These are phyloP conservation scores for Stylosanthes scabra DNA, from an alignment of 331 rosid genomes.

Conservation along the genomic window DNA sequence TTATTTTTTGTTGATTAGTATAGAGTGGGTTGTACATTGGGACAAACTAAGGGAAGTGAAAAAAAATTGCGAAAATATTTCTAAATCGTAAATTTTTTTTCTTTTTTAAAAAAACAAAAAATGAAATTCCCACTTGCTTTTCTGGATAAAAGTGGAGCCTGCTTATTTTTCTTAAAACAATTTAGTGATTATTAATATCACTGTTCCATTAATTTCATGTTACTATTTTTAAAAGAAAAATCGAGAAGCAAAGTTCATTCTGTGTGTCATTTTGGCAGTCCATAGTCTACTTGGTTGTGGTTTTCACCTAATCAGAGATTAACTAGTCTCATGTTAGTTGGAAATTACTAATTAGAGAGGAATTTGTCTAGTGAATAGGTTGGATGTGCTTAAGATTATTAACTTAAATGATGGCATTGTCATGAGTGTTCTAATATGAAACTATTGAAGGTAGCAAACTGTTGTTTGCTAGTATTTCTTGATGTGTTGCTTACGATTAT, in stretches of 20 bases:
- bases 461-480: slow-evolving; percentile 33
- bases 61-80: slow-evolving; percentile 10
- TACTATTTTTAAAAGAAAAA: slow-evolving; percentile 23
- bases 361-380: slow-evolving; percentile 19
- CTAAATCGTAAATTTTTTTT: neutral
- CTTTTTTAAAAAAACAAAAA: neutral
- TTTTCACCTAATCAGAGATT: neutral
- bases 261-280: slow-evolving; percentile 25
- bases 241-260: slow-evolving; percentile 10
- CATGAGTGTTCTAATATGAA: slow-evolving; percentile 27
- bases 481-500: slow-evolving; percentile 38
- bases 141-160: slow-evolving; percentile 2
- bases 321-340: neutral
- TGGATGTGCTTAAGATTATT: slow-evolving; percentile 25
- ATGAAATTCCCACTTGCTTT: neutral
- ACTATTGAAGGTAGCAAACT: slow-evolving; percentile 3
- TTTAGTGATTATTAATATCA: neutral
- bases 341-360: slow-evolving; percentile 16
- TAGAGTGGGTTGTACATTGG: neutral
- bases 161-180: slow-evolving; percentile 3
- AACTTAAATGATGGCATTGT: slow-evolving; percentile 19
- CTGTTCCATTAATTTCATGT: neutral
- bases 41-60: neutral
- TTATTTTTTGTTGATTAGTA: neutral
- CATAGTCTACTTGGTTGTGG: slow-evolving; percentile 12